Evolutionary conservation across 163 green algal genomes (phyloP).

Genomic region (Coccomyxa subellipsoidea): DNA sequence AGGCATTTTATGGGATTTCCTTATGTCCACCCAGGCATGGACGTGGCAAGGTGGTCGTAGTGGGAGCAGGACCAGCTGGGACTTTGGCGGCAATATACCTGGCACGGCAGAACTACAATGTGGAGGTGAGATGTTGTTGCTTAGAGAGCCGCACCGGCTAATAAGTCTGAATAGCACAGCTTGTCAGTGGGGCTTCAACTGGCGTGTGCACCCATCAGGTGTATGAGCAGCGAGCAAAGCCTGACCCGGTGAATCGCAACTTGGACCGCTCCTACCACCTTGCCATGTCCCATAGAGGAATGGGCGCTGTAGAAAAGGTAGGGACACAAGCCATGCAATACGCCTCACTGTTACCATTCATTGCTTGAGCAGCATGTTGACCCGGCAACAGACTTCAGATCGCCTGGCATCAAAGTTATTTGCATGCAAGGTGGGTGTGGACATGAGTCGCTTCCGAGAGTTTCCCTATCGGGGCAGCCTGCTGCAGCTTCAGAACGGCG

Average conservation of each 20-base stretch:
- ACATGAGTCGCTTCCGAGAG: constrained; percentile 11
- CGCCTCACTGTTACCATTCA: too few species aligned
- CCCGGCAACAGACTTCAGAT: too few species aligned
- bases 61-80: constrained; percentile 8
- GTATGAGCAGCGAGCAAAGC: constrained; percentile 6
- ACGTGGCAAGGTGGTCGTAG: not conserved
- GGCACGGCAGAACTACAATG: not conserved
- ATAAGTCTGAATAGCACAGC: too few species aligned
- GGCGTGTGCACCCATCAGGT: not conserved
- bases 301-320: constrained; percentile 16
- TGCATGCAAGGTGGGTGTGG: constrained; percentile 7
- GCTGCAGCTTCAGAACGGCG: not conserved
- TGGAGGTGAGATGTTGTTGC: not conserved
- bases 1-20: too few species aligned
- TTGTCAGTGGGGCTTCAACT: too few species aligned
- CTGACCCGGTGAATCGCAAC: constrained; percentile 7
- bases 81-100: constrained; percentile 4
- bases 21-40: not conserved
- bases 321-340: not conserved
- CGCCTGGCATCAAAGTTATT: too few species aligned
- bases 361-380: too few species aligned
- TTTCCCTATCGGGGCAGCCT: constrained; percentile 10
- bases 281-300: constrained; percentile 8
- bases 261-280: constrained; percentile 15
- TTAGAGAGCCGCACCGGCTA: too few species aligned